Evolutionary conservation across 2,329 filamentous ascomycete genomes (phyloP), one percentile per base, ranked within the genome.

Genomic region (Chrysosporium queenslandicum): DNA sequence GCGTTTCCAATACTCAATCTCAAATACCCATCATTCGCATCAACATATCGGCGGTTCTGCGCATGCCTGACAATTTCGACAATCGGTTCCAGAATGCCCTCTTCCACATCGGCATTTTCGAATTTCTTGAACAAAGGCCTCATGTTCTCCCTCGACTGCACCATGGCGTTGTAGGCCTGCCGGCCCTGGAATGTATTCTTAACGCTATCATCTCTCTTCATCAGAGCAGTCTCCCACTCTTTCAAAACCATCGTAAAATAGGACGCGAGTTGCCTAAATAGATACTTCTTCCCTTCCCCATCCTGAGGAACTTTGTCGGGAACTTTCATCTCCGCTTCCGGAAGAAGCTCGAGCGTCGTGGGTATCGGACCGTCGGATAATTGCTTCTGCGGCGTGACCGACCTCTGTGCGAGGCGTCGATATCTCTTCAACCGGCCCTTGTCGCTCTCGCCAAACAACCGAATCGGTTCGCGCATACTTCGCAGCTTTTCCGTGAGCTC

Each of bases 161-260:
- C 76, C 86, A 96, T 94, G 48, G 87, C 85, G 62, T 79, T 85
- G 60, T 85, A 83, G 4, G 92, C 92, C 57, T 83, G 81, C 62
- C 87, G 88, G 61, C 90, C 88, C 18, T 87, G 82, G 58, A 83
- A 85, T 25, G 86, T 90, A 55, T 83, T 80, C 60, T 86, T 81
- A 29, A 83, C 76, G 1, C 74, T 71, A 7, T 69, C 61, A 25
- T 77, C 71, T 46, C 82, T 76, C 43, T 72, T 70, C 4, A 80
- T 80, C 61, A 98, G 79, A 4, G 90, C 89, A 37, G 73, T 65
- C 61, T 90, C 81, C 85, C 94, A 98, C 67, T 94, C 91, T 41
- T 77, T 79, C 53, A 98, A 74, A n/a, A 98, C 81, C 82, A 98
- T 88, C 50, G 87, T 94, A 72, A 98, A 97, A 74, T 96, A 98